Evolutionary conservation across 2,329 filamentous ascomycete genomes (phyloP), one percentile per base, ranked within the genome.

Genomic region (Ophiosphaerella herpotricha): DNA sequence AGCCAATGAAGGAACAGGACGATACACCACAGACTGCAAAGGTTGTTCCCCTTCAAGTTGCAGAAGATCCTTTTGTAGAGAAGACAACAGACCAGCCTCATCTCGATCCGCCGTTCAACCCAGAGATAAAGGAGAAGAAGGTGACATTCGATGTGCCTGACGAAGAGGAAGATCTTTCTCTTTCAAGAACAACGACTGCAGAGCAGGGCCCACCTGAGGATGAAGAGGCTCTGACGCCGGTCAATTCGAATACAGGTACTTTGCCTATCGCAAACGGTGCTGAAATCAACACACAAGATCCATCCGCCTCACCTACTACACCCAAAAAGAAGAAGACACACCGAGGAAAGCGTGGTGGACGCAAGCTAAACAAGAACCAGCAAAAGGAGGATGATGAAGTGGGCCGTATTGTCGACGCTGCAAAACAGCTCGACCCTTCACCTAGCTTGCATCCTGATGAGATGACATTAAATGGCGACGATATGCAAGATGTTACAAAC

Each of bases 241-340:
- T 39, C n/a, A 33, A 40, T 8, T 37, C 29, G 24, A 55, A 58
- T 31, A 52, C 50, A 12, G 58, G 52, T 8, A 47, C 50, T 36
- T 47, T 54, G 9, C 21, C 52, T 29, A 43, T 33, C 14, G 8
- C 43, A 12, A 53, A 56, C 18, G 56, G 52, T 14, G 42, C 40
- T 24, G 64, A 68, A 4, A 55, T 57, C 29, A 48, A 55, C 29
- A 46, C 55, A 13, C 64, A 67, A 40, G 67, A 64, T 31, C 50
- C 63, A 9, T 57, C 48, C 13, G 47, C 54, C 23, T 58, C 56
- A 18, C 57, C 50, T 38, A 49, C 59, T n/a, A 68, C 66, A 9
- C 69, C 69, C 1, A 77, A 75, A 60, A 80, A 80, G 66, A 78
- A 77, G 65, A 80, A 79, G 55, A 77, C 78, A 5, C 78, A 79